Evolutionary conservation across 2,329 filamentous ascomycete genomes (phyloP), one percentile per base, ranked within the genome.

Genomic region (Talaromyces islandicus): DNA sequence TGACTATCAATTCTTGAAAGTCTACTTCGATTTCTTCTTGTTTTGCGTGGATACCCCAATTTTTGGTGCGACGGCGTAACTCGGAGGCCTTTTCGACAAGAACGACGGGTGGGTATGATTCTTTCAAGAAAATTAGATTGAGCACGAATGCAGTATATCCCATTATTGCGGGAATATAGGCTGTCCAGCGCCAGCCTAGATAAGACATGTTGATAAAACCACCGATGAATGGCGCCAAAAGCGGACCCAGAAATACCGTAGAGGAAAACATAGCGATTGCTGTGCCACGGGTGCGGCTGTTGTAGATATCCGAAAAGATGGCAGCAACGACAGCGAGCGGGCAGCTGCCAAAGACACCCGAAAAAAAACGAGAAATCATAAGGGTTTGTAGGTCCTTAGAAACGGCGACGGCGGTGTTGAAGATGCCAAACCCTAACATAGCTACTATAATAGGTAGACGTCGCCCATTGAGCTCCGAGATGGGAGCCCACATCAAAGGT

Each of bases 21-120:
- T 81, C 78, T n/a, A 83, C 71, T 64, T 83, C 80, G 35, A 83
- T 77, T 68, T 83, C 79, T 63, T 82, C 80, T 64, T 77, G 75
- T 63, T 80, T 80, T 1, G 83, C 83, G 60, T 85, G 82, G 46
- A 85, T 85, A 1, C 82, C 83, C 81, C 80, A 83, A 59, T 84
- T 84, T 57, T 75, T 73, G 0, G 81, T 84, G 19, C 77, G 64
- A 11, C 78, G 73, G 24, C 83, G 75, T 1, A 85, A 67, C 43
- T 78, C 73, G 1, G 74, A 69, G 0, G 83, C 83, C 66, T 85
- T 85, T 25, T 71, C 65, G 17, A 83, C 76, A 0, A 85, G 75
- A 3, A 85, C 75, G 0, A 80, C 74, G 0, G 81, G 81, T 0
- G 80, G 74, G 60, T 84, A 85, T 0, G 81, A 80, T 66, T 85